Evolutionary conservation across 2,329 filamentous ascomycete genomes (phyloP), one percentile per base, ranked within the genome.

Genomic region (Periglandula ipomoeae): DNA sequence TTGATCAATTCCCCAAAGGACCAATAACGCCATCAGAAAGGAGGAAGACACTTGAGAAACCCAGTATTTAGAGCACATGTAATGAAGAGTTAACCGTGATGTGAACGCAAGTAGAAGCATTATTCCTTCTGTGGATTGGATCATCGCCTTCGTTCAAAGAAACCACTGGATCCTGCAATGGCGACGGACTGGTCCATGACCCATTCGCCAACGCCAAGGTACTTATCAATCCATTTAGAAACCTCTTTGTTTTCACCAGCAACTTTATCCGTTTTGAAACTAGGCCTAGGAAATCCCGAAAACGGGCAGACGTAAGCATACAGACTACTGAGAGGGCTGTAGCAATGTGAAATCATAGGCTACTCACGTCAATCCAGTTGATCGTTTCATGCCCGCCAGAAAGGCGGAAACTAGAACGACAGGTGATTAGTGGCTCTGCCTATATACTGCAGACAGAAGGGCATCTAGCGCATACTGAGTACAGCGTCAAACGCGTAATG

Each of bases 141-240:
- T 74, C 73, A 94, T 72, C 90, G 81, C 67, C 81, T 90, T 62
- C 93, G 81, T 73, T 96, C 90, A 66, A 98, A 98, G 70, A 83
- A 98, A 52, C 84, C 79, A 64, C 87, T 94, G 44, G 86, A 84
- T 38, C 89, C 86, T 65, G 95, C 87, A 50, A 97, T 80, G 37
- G 90, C 90, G 27, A 97, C 89, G 26, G 89, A 94, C 72, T 94
- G 87, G 68, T 98, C 93, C 89, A 98, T 95, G 55, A 96, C 87
- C 81, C 89, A 95, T 73, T 98, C 93, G 59, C 93, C 93, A 17
- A 96, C 84, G 54, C 89, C 89, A 39, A 97, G 82, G 67, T 97
- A 97, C 65, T 85, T 91, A 62, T 91, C 85, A 57, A 97, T 81
- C 89, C 90, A 97, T 62, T 83, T 84, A 65, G 85, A 84, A 58